A percentile compares a stretch with the other conserved stretches of the same genome.
Evolutionary conservation across 345 rosid genomes (phyloP).

Genomic region (Lepidium aucheri): DNA sequence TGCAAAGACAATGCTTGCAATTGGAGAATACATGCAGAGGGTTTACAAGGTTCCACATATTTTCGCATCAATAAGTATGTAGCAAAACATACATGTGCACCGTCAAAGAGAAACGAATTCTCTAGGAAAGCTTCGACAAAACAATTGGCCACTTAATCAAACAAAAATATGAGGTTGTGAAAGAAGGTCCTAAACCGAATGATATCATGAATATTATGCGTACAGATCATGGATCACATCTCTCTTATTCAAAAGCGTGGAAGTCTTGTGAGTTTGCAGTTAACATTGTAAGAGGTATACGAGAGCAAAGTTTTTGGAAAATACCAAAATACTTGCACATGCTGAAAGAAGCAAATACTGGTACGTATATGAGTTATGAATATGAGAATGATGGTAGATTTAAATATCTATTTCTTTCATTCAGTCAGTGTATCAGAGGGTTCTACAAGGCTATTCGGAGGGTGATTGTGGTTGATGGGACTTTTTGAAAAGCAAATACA

Average conservation of each 20-base stretch:
- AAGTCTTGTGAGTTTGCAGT: background rate
- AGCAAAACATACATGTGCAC: background rate
- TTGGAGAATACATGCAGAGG: no score
- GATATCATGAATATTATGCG: background rate
- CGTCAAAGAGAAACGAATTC: background rate
- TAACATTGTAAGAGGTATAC: background rate
- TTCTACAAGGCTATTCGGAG: no score
- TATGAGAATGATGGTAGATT: no score
- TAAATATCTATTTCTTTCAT: no score
- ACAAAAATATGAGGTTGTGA: background rate
- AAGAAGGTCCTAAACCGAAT: background rate
- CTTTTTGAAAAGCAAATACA: no score
- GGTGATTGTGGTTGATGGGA: no score
- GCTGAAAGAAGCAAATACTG: background rate
- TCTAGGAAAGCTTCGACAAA: background rate
- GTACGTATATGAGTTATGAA: background rate
- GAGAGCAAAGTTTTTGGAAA: background rate
- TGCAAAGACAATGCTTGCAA: no score
- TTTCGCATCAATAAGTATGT: background rate
- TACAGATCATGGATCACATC: no score
- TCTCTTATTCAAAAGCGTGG: no score
- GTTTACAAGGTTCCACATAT: background rate
- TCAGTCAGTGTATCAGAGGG: no score
- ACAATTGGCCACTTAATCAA: background rate
- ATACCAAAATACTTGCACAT: background rate